Percentiles rank a stretch among this genome's conserved stretches.
Evolutionary conservation across 78 protist species (phyloP).

Genomic region (Mastigamoeba balamuthi): DNA sequence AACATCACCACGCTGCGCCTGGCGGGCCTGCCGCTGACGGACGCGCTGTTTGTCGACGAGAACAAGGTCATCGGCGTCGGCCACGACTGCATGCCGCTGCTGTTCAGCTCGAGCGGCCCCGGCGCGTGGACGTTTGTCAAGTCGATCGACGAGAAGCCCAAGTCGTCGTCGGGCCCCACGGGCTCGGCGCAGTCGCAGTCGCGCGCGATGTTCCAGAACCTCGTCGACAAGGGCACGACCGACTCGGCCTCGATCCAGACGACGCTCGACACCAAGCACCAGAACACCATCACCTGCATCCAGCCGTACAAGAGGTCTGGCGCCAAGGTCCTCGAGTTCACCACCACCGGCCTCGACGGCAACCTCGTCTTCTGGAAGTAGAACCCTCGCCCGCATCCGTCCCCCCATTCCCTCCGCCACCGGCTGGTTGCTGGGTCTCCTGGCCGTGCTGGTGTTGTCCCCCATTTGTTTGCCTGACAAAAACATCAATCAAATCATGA

Average conservation of each 20-base stretch:
- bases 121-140: constrained; percentile 47
- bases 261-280: constrained; percentile 55
- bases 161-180: neutral
- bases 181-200: neutral
- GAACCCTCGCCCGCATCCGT: no score
- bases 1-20: constrained; percentile 1
- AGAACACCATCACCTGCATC: constrained; percentile 60
- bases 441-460: no score
- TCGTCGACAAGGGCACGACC: constrained; percentile 24
- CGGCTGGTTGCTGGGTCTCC: no score
- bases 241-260: constrained; percentile 16
- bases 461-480: no score
- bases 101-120: constrained; percentile 13
- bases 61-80: constrained; percentile 60
- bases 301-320: constrained; percentile 29
- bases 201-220: constrained; percentile 28
- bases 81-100: constrained; percentile 53
- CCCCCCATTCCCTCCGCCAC: no score
- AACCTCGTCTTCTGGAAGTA: constrained; percentile 65
- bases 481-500: no score
- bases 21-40: constrained; percentile 42
- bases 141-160: constrained; percentile 8
- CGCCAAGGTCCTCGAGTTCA: constrained; percentile 41
- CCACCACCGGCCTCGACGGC: constrained; percentile 74
- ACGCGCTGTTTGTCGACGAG: constrained; percentile 42